phyloP scores from a whole-genome alignment of 1,284 basidiomycete genomes.

The Austroboletus novae-zelandiae region DNA sequence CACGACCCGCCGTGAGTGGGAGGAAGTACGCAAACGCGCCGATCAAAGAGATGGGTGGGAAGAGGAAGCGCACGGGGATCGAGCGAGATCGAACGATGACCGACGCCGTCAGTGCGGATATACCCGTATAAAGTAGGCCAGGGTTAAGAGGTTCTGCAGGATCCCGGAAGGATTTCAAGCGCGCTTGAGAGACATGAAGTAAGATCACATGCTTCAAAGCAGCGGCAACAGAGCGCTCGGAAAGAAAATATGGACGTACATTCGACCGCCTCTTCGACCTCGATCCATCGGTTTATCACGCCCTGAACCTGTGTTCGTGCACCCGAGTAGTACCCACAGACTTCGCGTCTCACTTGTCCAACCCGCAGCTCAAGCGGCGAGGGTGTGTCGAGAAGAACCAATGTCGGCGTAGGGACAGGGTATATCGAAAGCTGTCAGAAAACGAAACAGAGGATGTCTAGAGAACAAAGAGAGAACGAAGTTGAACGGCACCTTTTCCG shows the following conservation, averaged over 20 bases:
- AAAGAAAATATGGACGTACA: slow-evolving; percentile 49
- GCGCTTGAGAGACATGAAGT: slow-evolving; percentile 43
- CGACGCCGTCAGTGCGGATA: slow-evolving; percentile 84
- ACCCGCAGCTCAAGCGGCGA: slow-evolving; percentile 74
- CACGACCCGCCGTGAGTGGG: slow-evolving; percentile 71
- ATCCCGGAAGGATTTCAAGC: slow-evolving; percentile 79
- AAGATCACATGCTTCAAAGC: not conserved
- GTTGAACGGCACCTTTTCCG: slow-evolving; percentile 23
- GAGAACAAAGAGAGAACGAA: not conserved
- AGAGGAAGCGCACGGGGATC: slow-evolving; percentile 61
- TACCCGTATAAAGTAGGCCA: slow-evolving; percentile 82
- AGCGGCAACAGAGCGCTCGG: no score
- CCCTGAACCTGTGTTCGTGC: slow-evolving; percentile 65
- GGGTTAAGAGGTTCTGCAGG: slow-evolving; percentile 83
- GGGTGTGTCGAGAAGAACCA: slow-evolving; percentile 69
- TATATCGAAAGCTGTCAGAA: slow-evolving; percentile 81
- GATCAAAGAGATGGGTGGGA: slow-evolving; percentile 70
- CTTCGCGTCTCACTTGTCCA: slow-evolving; percentile 58
- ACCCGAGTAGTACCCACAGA: slow-evolving; percentile 52
- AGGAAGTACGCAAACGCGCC: slow-evolving; percentile 76
- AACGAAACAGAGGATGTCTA: no score
- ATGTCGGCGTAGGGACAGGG: slow-evolving; percentile 52
- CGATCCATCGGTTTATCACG: slow-evolving; percentile 77
- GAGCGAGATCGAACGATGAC: slow-evolving; percentile 79
- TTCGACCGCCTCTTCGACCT: slow-evolving; percentile 78